Evolutionary conservation across 257 asterid species (phyloP), one percentile per base, ranked within the genome.

Genomic region (Mentha longifolia): DNA sequence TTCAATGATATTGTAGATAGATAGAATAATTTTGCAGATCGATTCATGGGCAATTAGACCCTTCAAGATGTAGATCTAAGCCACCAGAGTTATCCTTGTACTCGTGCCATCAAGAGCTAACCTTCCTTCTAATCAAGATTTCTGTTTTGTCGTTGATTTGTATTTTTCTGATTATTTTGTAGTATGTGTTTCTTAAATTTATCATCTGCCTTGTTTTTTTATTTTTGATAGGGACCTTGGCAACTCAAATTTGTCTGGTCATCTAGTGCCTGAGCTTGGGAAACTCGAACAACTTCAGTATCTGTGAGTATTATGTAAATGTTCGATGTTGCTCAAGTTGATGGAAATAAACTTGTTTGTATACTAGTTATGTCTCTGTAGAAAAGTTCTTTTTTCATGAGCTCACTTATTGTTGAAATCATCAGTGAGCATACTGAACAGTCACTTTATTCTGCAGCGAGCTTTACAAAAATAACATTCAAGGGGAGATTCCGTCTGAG

Each of bases 381-480:
- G 10, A 47, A 47, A 45, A 43, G 16, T 22, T 17, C 1, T 6
- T 60, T 43, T 7, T 65, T 22, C 63, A 59, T 43, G 68, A 47
- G 54, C 55, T 54, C 22, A 15, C 43, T 52, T 2, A 43, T 31
- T 9, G 7, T 39, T 62, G 70, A 57, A 49, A 58, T 56, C 37
- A 33, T 50, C 6, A 3, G 5, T 50, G 9, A 25, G 22, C 71
- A n/a, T 65, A 9, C 71, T 51, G 41, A 45, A 46, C 67, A 12
- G 58, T 56, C 41, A 71, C 56, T 56, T 64, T 33, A 17, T 74
- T 35, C 35, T 74, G 76, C 86, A 91, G 97, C 75, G 97, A 91
- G 84, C 95, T 90, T 70, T 90, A 90, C 88, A 86, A 85, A 79
- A 90, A 90, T 67, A 86, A 88, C 71, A 82, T 90, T 75, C 85